Evolutionary conservation across 2,329 filamentous ascomycete genomes (phyloP), one percentile per base, ranked within the genome.

Genomic region (Colletotrichum liriopes): DNA sequence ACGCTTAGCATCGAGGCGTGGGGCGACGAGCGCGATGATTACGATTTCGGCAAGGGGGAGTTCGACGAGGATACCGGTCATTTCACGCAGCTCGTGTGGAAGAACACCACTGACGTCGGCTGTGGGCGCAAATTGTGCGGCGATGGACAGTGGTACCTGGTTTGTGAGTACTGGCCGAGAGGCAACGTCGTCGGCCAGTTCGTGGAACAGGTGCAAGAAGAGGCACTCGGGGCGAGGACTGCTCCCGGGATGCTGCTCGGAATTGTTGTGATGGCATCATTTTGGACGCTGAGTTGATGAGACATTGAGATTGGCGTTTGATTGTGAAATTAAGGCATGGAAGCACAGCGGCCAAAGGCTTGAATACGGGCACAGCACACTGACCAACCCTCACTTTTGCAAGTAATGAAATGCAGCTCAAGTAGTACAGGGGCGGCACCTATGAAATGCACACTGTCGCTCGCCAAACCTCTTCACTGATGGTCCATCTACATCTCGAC

Each of bases 31-130:
- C 79, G 88, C 14, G 76, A 79, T 0, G 71, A 83, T 7, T 95
- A 94, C 78, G 81, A 92, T 75, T 95, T 89, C 79, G 74, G 77
- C 2, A 78, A 86, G 1, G 87, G 87, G 0, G 86, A 86, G 0
- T 94, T 93, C 77, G 82, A 77, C 11, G 84, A 90, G 74, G 79
- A 82, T 43, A 93, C 92, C 23, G 92, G 92, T 0, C 92, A 94
- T 78, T 94, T 94, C 76, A 93, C 92, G 1, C 92, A 94, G 83
- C 80, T 94, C 8, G 92, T 94, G 7, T 94, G 93, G 92, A 89
- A 87, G 79, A 80, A 83, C 32, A 93, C 90, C 1, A 90, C 83
- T 8, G 83, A 84, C 43, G 87, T 92, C 0, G 91, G 91, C 0
- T 91, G 88, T 74, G 88, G 80, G 35, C 80, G 80, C 51, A 77